phyloP scores from a whole-genome alignment of 2,329 filamentous ascomycete species.

The Passalora sequoiae region DNA sequence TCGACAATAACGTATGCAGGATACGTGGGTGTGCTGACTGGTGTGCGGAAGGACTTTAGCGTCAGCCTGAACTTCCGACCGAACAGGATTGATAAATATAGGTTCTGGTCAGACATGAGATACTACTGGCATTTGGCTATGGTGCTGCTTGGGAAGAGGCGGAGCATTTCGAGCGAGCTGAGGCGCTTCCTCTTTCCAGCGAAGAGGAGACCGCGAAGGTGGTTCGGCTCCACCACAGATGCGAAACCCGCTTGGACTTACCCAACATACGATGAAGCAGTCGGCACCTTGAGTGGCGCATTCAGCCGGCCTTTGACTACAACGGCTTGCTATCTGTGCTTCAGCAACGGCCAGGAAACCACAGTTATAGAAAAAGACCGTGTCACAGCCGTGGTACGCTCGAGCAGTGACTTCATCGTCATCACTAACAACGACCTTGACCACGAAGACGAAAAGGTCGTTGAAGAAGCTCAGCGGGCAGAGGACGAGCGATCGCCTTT shows the following conservation, averaged over 20 bases:
- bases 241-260: constrained; percentile 1
- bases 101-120: constrained; percentile 32
- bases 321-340: constrained; percentile 54
- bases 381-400: constrained; percentile 40
- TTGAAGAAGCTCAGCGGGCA: constrained; percentile 10
- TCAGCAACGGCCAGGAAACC: constrained; percentile 48
- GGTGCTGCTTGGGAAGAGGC: constrained; percentile 51
- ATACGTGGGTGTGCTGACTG: constrained; percentile 49
- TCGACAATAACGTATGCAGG: constrained; percentile 49
- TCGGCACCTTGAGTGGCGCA: constrained; percentile 28
- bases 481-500: constrained; percentile 6
- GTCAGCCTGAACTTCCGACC: constrained; percentile 50
- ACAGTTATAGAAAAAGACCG: constrained; percentile 55
- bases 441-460: constrained; percentile 18
- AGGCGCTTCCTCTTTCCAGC: constrained; percentile 40
- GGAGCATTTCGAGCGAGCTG: constrained; percentile 51
- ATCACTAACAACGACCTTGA: constrained; percentile 53
- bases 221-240: background rate
- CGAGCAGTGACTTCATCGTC: constrained; percentile 49
- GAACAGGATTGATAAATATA: constrained; percentile 41
- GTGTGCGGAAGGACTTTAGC: constrained; percentile 45
- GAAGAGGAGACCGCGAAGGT: constrained; percentile 1
- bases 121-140: constrained; percentile 49
- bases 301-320: constrained; percentile 34
- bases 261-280: constrained; percentile 28